These are phyloP conservation scores for Trichosporon asahii DNA, from an alignment of 1,284 basidiomycete species.

Conservation along the genomic window DNA sequence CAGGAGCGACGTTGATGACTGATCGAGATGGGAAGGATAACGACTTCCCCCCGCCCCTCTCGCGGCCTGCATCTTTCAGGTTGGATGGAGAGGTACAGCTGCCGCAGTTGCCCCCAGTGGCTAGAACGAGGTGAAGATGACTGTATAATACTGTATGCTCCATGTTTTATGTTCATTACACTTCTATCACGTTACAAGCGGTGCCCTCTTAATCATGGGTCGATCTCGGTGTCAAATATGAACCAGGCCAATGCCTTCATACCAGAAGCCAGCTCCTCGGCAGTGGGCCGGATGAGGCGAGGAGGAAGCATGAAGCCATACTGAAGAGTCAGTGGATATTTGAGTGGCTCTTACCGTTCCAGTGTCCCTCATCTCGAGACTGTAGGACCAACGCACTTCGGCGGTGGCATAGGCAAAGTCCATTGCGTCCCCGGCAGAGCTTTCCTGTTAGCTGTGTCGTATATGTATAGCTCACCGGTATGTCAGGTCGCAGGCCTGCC, in stretches of 20 bases:
- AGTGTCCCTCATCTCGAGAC: constrained; percentile 73
- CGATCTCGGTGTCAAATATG: constrained; percentile 54
- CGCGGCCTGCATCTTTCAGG: neutral
- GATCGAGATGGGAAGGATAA: neutral
- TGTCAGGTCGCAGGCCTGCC: constrained; percentile 64
- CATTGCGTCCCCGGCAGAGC: constrained; percentile 64
- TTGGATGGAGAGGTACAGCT: neutral
- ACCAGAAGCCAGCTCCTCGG: constrained; percentile 68
- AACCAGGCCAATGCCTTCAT: constrained; percentile 66
- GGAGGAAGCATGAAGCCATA: constrained; percentile 76
- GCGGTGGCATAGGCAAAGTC: constrained; percentile 69
- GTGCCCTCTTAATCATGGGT: constrained; percentile 1
- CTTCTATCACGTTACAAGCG: neutral
- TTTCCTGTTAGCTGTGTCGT: constrained; percentile 13
- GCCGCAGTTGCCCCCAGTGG: neutral
- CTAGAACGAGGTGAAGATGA: neutral
- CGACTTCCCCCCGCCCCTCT: neutral
- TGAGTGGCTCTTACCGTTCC: constrained; percentile 61
- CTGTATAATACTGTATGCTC: neutral
- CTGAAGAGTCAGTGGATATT: constrained; percentile 45
- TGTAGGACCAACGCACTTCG: constrained; percentile 71
- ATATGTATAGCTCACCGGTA: constrained; percentile 57
- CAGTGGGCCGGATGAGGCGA: constrained; percentile 69
- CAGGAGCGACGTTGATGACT: neutral
- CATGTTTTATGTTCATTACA: neutral